phyloP scores from a whole-genome alignment of 1,284 basidiomycete species.

The Bondarzewia mesenterica region DNA sequence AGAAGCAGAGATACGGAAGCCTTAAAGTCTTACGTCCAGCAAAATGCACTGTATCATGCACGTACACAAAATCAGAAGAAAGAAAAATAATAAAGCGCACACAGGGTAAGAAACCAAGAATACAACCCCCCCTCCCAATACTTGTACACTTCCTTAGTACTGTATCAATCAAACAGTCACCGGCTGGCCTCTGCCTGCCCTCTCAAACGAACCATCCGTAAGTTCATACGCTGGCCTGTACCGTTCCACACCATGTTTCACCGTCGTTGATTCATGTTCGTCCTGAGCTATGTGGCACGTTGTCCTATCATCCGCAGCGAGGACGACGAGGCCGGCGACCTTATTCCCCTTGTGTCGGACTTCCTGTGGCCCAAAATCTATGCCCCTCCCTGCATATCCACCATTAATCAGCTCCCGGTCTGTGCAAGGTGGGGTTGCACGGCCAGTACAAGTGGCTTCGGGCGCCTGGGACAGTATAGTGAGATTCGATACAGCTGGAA shows the following conservation, averaged over 20 bases:
- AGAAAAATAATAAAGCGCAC: not conserved
- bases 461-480: not conserved
- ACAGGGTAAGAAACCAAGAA: not conserved
- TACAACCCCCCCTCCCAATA: not conserved
- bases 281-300: not conserved
- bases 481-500: not conserved
- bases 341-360: not conserved
- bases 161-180: not conserved
- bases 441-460: not conserved
- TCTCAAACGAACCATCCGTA: conserved; percentile 68
- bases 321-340: not conserved
- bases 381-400: not conserved
- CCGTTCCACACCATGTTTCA: conserved; percentile 14
- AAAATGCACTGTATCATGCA: not conserved
- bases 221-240: conserved; percentile 80
- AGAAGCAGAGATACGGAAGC: too few relatives aligned
- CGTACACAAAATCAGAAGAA: not conserved
- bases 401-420: not conserved
- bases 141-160: not conserved
- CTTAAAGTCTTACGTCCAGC: too few relatives aligned
- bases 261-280: not conserved
- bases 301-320: not conserved
- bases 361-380: not conserved
- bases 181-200: conserved; percentile 42
- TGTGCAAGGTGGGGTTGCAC: not conserved